These are phyloP conservation scores for Thraustotheca clavata DNA, from an alignment of 352 stramenopile genomes.

Conservation along the genomic window DNA sequence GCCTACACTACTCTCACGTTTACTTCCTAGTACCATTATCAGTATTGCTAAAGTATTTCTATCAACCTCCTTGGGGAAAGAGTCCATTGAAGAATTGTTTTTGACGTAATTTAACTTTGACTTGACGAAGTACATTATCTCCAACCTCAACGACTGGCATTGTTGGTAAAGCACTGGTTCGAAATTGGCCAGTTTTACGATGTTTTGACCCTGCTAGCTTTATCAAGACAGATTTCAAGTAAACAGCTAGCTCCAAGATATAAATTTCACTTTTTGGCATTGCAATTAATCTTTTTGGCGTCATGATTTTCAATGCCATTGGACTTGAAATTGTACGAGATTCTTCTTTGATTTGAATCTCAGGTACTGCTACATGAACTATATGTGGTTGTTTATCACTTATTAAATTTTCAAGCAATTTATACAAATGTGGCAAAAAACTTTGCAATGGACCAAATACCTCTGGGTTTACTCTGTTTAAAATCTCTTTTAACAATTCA, in stretches of 20 bases:
- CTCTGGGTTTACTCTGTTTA: background rate
- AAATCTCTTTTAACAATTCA: constrained; percentile 6
- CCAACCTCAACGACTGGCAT: background rate
- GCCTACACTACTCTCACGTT: too few species aligned
- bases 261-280: constrained; percentile 8
- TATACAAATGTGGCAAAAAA: too few species aligned
- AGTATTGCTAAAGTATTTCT: too few species aligned
- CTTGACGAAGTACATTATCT: background rate
- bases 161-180: background rate
- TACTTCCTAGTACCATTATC: too few species aligned
- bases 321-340: too few species aligned
- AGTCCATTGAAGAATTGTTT: constrained; percentile 14
- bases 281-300: constrained; percentile 16
- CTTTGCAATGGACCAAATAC: too few species aligned
- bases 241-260: constrained; percentile 8
- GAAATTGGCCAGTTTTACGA: background rate
- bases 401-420: too few species aligned
- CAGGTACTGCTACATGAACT: too few species aligned
- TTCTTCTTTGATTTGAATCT: too few species aligned
- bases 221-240: background rate
- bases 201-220: background rate
- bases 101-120: constrained; percentile 15
- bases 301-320: too few species aligned
- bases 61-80: too few species aligned
- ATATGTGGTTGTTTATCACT: too few species aligned